A percentile compares a stretch with the other conserved stretches of the same genome.
Evolutionary conservation across 352 stramenopile genomes (phyloP).

Genomic region (Pythium guiyangense): DNA sequence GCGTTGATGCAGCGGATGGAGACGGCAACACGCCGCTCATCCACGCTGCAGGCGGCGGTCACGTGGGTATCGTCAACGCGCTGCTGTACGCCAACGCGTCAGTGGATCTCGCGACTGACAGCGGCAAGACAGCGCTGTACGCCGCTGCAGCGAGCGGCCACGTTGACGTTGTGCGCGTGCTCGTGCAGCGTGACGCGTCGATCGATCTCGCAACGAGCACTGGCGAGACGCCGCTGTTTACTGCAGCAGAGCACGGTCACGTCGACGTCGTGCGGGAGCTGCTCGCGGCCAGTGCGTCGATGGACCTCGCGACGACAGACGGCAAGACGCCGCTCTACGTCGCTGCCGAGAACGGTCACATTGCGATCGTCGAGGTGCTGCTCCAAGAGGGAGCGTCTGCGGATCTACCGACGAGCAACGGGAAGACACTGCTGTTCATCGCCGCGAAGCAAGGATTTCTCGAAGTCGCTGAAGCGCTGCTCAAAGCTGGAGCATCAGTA

Average conservation of each 20-base stretch:
- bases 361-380: slow-evolving; percentile 28
- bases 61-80: slow-evolving; percentile 36
- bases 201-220: slow-evolving; percentile 35
- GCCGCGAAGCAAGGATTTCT: slow-evolving; percentile 18
- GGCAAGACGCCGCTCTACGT: slow-evolving; percentile 33
- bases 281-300: slow-evolving; percentile 23
- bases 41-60: slow-evolving; percentile 34
- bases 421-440: not conserved
- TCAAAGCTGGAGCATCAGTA: not conserved
- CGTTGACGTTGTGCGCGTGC: slow-evolving; percentile 26
- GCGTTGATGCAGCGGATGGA: slow-evolving; percentile 32
- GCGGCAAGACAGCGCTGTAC: slow-evolving; percentile 2
- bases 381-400: slow-evolving; percentile 27
- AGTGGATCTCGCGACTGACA: slow-evolving; percentile 32
- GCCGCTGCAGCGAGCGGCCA: slow-evolving; percentile 2
- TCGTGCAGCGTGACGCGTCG: slow-evolving; percentile 35
- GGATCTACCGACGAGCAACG: slow-evolving; percentile 8
- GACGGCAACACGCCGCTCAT: slow-evolving; percentile 38
- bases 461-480: not conserved
- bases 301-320: slow-evolving; percentile 29
- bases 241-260: slow-evolving; percentile 38
- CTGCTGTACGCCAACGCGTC: slow-evolving; percentile 36
- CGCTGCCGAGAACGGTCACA: slow-evolving; percentile 33
- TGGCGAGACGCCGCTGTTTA: slow-evolving; percentile 40
- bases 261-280: slow-evolving; percentile 26